Base-by-base conservation (phyloP, 495 filamentous ascomycete species). In the Tricharina praecox region DNA sequence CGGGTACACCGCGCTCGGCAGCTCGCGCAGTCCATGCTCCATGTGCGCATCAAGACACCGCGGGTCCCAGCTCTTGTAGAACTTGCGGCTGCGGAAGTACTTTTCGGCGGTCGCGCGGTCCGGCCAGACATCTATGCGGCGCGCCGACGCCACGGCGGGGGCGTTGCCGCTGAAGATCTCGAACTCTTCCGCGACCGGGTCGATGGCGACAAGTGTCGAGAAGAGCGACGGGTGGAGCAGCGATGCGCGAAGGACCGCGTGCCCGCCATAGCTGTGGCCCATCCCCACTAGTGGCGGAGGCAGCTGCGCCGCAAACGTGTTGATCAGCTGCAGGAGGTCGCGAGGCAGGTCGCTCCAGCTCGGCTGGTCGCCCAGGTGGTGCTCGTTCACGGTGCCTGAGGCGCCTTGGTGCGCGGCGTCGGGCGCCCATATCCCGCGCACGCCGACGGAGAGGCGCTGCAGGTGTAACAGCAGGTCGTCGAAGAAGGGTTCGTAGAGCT, bases 401-500 rank as follows among this genome's bases (percentile, higher is more conserved):
- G 74, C 71, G 32, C 85, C 85, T 64, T 93, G 78, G 47, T 82
- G 72, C 34, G 78, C 74, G 24, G 79, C 75, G 64, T 94, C 86
- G 47, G 81, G 76, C 54, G 90, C 87, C 82, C 83, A 93, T 53
- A 94, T 84, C 47, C 74, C 68, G 45, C 81, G 75, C 50, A 93
- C 80, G 5, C 71, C 68, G 60, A 87, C 71, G n/a, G 73, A 74
- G 49, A 70, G 64, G 15, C 59, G 62, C 48, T 70, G 64, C 5
- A 74, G 69, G 3, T 63, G 61, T 2, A 59, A 53, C 50, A 79
- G 65, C 1, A 94, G 67, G 47, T 90, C 81, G 39, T 79, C 81
- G 77, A 82, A 93, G 3, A 92, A 70, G 2, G 86, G 82, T 55
- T 93, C 86, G 61, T 92, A 94, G 15, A 93, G 68, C 66, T 85